These are phyloP conservation scores for Cornus controversa DNA, from an alignment of 148 eudicot species.

Conservation along the genomic window DNA sequence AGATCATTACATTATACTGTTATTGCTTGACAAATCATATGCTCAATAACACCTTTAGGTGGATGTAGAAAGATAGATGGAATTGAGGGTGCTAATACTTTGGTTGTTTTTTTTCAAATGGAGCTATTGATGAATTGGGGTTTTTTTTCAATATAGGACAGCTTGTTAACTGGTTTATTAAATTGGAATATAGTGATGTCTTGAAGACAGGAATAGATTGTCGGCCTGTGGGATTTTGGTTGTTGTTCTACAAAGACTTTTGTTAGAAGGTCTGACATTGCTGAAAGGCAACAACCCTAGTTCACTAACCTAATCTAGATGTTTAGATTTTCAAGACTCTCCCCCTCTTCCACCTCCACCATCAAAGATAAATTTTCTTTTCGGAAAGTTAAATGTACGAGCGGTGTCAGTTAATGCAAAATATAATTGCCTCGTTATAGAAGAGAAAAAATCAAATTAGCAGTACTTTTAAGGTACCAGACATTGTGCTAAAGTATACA, in stretches of 20 bases:
- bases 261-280: conserved; percentile 13
- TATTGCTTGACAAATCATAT: neutral
- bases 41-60: neutral
- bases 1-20: neutral
- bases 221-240: conserved; percentile 20
- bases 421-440: neutral
- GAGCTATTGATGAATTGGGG: conserved; percentile 7
- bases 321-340: neutral
- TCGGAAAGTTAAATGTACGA: too few species aligned
- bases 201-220: conserved; percentile 1
- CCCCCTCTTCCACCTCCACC: neutral
- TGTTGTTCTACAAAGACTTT: conserved; percentile 17
- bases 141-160: conserved; percentile 26
- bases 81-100: conserved; percentile 15
- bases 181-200: neutral
- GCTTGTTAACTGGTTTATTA: neutral
- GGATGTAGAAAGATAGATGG: conserved; percentile 7
- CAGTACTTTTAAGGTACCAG: neutral
- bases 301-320: neutral
- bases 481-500: neutral
- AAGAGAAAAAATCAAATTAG: too few species aligned
- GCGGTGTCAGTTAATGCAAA: too few species aligned
- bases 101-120: conserved; percentile 15
- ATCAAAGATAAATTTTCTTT: neutral
- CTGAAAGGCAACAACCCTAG: conserved; percentile 4